Conservation (phyloP, 1,139 yeast species). For the Yamadazyma triangularis region DNA sequence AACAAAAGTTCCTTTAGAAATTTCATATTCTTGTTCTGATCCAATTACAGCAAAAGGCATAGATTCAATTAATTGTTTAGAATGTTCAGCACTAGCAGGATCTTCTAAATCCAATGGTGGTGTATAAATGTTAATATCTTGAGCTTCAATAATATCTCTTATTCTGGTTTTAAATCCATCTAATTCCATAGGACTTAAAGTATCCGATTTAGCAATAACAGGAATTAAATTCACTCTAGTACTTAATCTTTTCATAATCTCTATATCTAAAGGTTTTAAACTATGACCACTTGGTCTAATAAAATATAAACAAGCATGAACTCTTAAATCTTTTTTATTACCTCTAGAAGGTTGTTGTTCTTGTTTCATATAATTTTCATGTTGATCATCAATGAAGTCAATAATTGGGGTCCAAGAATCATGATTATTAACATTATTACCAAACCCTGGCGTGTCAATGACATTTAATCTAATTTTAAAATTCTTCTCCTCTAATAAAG, state of each 20-base stretch:
- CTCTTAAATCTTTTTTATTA: conserved; percentile 76
- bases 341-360: conserved; percentile 88
- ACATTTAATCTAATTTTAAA: conserved; percentile 81
- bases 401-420: conserved; percentile 93
- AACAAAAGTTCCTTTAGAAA: conserved; percentile 69
- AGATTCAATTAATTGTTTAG: conserved; percentile 76
- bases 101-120: conserved; percentile 79
- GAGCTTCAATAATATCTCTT: conserved; percentile 89
- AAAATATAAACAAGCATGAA: conserved; percentile 92
- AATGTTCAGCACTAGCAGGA: conserved; percentile 73
- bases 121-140: conserved; percentile 83
- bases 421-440: conserved; percentile 90
- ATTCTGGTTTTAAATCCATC: conserved; percentile 77
- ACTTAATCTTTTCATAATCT: conserved; percentile 83
- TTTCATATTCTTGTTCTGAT: conserved; percentile 79
- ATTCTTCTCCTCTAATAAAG: conserved; percentile 88
- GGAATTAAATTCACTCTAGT: conserved; percentile 93
- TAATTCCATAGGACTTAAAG: conserved; percentile 80
- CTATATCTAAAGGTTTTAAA: conserved; percentile 89
- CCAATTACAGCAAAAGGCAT: conserved; percentile 96
- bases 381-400: conserved; percentile 95
- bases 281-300: conserved; percentile 96
- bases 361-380: conserved; percentile 90
- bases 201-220: conserved; percentile 91
- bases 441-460: conserved; percentile 97